A percentile compares a stretch with the other conserved stretches of the same genome.
Conservation (phyloP, 2,329 filamentous ascomycete species). For the Aspergillus sp. region DNA sequence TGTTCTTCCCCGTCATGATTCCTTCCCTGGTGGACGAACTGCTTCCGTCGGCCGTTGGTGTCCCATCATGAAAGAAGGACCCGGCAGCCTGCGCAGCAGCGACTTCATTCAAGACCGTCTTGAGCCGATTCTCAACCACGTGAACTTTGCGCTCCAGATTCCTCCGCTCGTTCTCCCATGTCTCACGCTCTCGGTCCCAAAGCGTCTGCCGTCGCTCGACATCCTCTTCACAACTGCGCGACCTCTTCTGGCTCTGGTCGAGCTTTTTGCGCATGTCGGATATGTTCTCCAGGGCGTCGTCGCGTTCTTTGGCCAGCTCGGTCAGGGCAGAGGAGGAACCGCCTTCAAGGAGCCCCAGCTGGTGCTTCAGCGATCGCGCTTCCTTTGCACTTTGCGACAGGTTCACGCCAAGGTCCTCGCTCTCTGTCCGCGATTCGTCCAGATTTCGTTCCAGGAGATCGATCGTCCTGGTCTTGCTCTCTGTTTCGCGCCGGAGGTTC, state of each 20-base stretch:
- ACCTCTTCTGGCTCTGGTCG: conserved; percentile 67
- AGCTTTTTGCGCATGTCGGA: conserved; percentile 68
- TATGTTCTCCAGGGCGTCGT: conserved; percentile 67
- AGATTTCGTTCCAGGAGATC: conserved; percentile 72
- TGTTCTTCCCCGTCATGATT: conserved; percentile 41
- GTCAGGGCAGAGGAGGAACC: conserved; percentile 79
- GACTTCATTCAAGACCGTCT: conserved; percentile 77
- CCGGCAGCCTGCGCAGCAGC: conserved; percentile 35
- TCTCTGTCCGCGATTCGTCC: conserved; percentile 62
- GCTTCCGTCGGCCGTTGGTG: conserved; percentile 52
- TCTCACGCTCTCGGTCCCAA: conserved; percentile 76
- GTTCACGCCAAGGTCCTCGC: conserved; percentile 59
- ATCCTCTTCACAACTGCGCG: conserved; percentile 73
- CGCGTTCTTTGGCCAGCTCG: conserved; percentile 75
- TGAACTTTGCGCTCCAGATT: conserved; percentile 78
- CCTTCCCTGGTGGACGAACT: conserved; percentile 52
- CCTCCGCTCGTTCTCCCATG: conserved; percentile 76
- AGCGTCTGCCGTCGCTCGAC: conserved; percentile 66
- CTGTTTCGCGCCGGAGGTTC: conserved; percentile 74
- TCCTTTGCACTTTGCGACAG: conserved; percentile 63
- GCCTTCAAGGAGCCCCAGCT: conserved; percentile 77
- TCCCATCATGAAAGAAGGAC: conserved; percentile 16
- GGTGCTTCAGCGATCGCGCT: conserved; percentile 69
- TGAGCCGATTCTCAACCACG: conserved; percentile 79
- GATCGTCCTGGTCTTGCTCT: conserved; percentile 79